Base-by-base conservation (phyloP, 2,329 filamentous ascomycete species). In the Aspergillus brasiliensis region DNA sequence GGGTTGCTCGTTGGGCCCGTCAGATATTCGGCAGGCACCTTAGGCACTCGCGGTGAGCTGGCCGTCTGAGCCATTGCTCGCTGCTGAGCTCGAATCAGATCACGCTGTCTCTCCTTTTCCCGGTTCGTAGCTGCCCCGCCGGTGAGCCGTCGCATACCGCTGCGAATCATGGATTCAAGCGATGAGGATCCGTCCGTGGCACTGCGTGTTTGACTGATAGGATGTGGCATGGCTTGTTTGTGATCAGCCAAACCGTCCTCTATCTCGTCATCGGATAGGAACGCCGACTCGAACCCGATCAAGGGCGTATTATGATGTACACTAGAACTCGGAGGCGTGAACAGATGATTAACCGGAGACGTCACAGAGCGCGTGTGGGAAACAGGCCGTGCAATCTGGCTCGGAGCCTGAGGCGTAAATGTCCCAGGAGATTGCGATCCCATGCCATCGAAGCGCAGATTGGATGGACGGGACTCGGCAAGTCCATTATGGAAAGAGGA, bases 401-500 rank as follows among this genome's bases (percentile, higher is more conserved):
- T 65, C 8, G 67, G 58, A 10, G 58, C 63, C 8, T 79, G 69
- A n/a, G 72, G 69, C 13, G 76, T 72, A n/a, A 68, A 78, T 69
- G 62, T 78, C 82, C 77, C 89, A 83, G 25, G 63, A 57, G 67
- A 69, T 65, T 65, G 68, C 42, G 67, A 65, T 84, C 83, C 56
- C 77, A 67, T 71, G 1, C 75, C 76, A 25, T 82, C 83, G 57
- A 84, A 80, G 37, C 83, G 80, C 48, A 78, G 78, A 4, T 86
- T 83, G 1, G 87, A 83, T 23, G 89, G 80, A 27, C 85, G 82
- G 49, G 81, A 83, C 69, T 97, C 94, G 1, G 88, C 86, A 68
- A 97, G 94, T 4, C 91, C 91, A 69, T 93, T 96, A 67, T 97
- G 92, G 75, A 98, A 95, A 0, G 89, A 90, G 0, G 85, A 84